Evolutionary conservation across 306 rosid genomes (phyloP).

Genomic region (Cicer arietinum): DNA sequence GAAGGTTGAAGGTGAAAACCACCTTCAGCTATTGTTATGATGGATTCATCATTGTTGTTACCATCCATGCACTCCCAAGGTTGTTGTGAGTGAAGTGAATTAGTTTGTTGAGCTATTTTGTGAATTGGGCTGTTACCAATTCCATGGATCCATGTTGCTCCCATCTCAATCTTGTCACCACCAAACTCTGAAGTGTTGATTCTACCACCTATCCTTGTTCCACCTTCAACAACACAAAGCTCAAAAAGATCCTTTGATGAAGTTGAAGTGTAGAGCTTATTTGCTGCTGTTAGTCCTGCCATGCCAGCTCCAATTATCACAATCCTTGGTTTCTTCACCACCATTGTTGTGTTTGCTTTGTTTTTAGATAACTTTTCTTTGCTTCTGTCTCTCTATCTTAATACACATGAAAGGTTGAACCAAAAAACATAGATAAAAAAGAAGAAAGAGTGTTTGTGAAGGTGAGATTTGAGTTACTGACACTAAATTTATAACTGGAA

Average conservation of each 20-base stretch:
- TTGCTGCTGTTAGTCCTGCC: constrained; percentile 97
- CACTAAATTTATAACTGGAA: constrained; percentile 65
- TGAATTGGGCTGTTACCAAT: constrained; percentile 87
- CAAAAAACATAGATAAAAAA: constrained; percentile 22
- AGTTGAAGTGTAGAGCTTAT: constrained; percentile 72
- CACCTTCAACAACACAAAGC: constrained; percentile 84
- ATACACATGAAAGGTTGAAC: background rate
- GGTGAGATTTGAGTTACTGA: constrained; percentile 66
- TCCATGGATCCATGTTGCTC: constrained; percentile 99
- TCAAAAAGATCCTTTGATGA: constrained; percentile 67
- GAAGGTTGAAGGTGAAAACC: constrained; percentile 59
- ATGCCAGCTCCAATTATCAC: constrained; percentile 97
- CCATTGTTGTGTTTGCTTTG: constrained; percentile 58
- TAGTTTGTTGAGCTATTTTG: constrained; percentile 70
- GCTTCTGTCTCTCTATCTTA: constrained; percentile 22
- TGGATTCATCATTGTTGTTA: constrained; percentile 55
- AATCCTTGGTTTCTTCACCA: constrained; percentile 74
- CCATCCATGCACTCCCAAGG: constrained; percentile 99
- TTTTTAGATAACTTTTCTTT: background rate
- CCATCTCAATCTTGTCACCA: constrained; percentile 93
- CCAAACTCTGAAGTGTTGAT: constrained; percentile 89
- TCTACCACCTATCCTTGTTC: constrained; percentile 90
- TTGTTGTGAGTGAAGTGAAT: constrained; percentile 73
- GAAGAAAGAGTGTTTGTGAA: constrained; percentile 38
- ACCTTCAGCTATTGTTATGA: constrained; percentile 78